Percentiles rank a stretch among this genome's conserved stretches.
phyloP scores from a whole-genome alignment of 2,329 filamentous ascomycete genomes.

The Fusarium nelsonii region DNA sequence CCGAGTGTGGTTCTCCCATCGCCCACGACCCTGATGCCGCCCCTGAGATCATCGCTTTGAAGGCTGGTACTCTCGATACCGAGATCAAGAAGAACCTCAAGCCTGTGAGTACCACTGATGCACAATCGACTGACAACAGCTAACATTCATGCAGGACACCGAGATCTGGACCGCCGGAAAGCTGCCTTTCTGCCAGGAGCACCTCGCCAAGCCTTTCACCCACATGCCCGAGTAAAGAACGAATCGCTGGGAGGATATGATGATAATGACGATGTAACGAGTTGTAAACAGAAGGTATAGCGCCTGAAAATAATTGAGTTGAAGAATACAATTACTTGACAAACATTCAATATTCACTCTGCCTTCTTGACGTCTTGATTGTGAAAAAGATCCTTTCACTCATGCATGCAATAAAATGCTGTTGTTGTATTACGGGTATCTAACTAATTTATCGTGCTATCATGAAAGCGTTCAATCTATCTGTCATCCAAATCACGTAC shows the following conservation, averaged over 20 bases:
- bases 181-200: slow-evolving; percentile 77
- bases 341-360: neutral
- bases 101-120: slow-evolving; percentile 61
- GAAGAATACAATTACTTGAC: slow-evolving; percentile 1
- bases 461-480: slow-evolving; percentile 23
- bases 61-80: slow-evolving; percentile 72
- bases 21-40: slow-evolving; percentile 78
- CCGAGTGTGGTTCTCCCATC: slow-evolving; percentile 76
- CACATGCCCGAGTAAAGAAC: slow-evolving; percentile 69
- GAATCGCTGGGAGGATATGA: neutral
- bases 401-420: neutral
- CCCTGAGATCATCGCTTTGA: slow-evolving; percentile 76
- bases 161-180: slow-evolving; percentile 79
- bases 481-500: slow-evolving; percentile 3
- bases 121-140: neutral
- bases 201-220: slow-evolving; percentile 71
- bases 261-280: slow-evolving; percentile 20
- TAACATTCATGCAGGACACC: slow-evolving; percentile 62
- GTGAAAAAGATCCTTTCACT: neutral
- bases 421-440: slow-evolving; percentile 23
- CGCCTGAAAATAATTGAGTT: slow-evolving; percentile 2
- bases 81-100: slow-evolving; percentile 77
- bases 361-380: no score
- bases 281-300: neutral
- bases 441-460: slow-evolving; percentile 18